Evolutionary conservation across 345 rosid genomes (phyloP), one percentile per base, ranked within the genome.

Genomic region (Kandelia obovata): DNA sequence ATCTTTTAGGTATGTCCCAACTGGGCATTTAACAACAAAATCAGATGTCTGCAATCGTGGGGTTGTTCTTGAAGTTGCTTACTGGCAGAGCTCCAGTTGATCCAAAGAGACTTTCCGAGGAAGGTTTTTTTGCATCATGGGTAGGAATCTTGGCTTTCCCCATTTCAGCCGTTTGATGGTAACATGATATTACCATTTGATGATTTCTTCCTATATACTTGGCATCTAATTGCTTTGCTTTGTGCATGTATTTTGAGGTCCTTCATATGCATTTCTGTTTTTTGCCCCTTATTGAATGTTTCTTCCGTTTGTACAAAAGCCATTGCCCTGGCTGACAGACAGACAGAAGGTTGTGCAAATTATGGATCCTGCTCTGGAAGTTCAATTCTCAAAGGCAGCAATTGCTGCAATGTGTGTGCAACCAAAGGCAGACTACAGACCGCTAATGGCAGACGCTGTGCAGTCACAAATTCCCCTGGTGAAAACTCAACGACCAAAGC

Each of bases 381-480:
- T 93, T 64, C 97, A 88, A 55, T 94, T 87, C 88, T 81, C 88
- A 1, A 78, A 87, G 66, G 97, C 96, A 9, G 97, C 98, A 8
- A 89, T 95, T 61, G 96, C 99, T 46, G 93, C 96, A 62, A 89
- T 95, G 97, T 95, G 97, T 56, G 99, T 89, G 70, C 93, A 91
- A 73, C 91, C 86, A 16, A 93, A 89, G 76, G 86, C 96, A 7
- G 97, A 91, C 73, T 94, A 94, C 84, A 81, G 97, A 77, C 99
- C 92, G 25, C 68, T 94, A 58, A 91, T 94, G 97, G 97, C 99
- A 7, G 97, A 91, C 65, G 96, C 91, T 8, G 96, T 91, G 75
- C 92, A 91, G 78, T 95, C 97, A 7, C 79, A 91, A 31, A 86
- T 87, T 53, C 98, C 97, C 0, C 73, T 95, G 66, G 91, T 85